A percentile compares a stretch with the other conserved stretches of the same genome.
These are phyloP conservation scores for Coccomyxa sp. DNA, from an alignment of 139 green algal species.

Conservation along the genomic window DNA sequence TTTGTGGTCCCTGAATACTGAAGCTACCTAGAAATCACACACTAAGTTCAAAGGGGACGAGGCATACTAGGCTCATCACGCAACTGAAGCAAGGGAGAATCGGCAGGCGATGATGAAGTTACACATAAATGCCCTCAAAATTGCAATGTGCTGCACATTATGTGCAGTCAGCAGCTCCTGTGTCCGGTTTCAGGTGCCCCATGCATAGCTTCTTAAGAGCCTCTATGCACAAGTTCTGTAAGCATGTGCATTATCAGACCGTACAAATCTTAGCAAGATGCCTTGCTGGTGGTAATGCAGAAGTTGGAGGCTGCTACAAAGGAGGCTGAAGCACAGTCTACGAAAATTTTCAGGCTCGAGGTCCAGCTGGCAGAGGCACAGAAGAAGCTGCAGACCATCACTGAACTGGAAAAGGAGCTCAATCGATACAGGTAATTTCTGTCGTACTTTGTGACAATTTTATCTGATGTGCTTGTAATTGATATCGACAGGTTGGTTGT, in stretches of 20 bases:
- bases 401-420: slow-evolving; percentile 48
- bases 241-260: neutral
- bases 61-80: neutral
- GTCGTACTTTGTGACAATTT: neutral
- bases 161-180: no score
- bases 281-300: neutral
- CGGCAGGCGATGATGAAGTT: neutral
- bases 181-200: neutral
- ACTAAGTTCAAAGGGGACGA: neutral
- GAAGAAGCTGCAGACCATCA: slow-evolving; percentile 21
- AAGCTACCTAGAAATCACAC: no score
- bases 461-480: neutral
- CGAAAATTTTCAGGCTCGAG: slow-evolving; percentile 47
- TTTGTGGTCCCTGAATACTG: neutral
- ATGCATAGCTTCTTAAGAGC: neutral
- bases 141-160: no score
- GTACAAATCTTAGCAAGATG: neutral
- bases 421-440: slow-evolving; percentile 13
- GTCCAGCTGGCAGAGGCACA: slow-evolving; percentile 49
- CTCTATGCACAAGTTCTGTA: neutral
- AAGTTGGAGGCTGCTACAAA: neutral
- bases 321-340: slow-evolving; percentile 33
- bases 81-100: neutral
- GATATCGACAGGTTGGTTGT: neutral
- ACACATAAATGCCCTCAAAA: no score